phyloP scores from a whole-genome alignment of 2,329 filamentous ascomycete species.

The Colletotrichum tabaci region DNA sequence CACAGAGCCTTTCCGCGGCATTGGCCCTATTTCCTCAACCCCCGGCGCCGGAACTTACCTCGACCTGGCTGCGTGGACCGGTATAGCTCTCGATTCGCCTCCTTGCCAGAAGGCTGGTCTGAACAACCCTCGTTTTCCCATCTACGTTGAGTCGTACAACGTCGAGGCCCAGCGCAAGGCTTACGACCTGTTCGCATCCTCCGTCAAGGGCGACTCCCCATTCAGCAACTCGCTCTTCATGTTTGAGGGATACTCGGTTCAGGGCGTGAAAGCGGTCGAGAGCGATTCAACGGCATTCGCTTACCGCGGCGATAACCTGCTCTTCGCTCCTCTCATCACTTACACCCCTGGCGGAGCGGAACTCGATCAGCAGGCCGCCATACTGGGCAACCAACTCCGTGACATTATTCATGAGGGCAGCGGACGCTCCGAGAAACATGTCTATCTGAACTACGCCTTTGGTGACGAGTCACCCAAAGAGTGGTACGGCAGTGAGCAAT shows the following conservation, averaged over 20 bases:
- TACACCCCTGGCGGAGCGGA: conserved; percentile 52
- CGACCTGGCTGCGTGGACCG: conserved; percentile 61
- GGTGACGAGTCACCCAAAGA: conserved; percentile 59
- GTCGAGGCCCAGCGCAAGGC: conserved; percentile 47
- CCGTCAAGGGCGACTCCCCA: conserved; percentile 41
- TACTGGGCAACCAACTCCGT: conserved; percentile 56
- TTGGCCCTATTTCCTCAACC: conserved; percentile 55
- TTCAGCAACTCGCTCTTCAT: conserved; percentile 63
- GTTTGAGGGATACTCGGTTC: conserved; percentile 68
- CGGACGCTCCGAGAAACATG: conserved; percentile 51
- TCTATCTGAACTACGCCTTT: conserved; percentile 68
- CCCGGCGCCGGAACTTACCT: conserved; percentile 58
- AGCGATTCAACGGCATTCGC: conserved; percentile 60
- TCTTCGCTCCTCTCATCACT: conserved; percentile 55
- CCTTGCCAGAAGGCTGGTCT: conserved; percentile 59
- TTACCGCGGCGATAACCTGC: conserved; percentile 60
- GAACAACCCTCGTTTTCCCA: conserved; percentile 60
- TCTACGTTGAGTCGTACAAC: conserved; percentile 59
- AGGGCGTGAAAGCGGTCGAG: conserved; percentile 58
- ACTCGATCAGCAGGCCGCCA: conserved; percentile 51
- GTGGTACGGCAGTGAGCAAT: conserved; percentile 65
- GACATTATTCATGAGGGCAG: conserved; percentile 53
- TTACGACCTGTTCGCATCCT: conserved; percentile 53
- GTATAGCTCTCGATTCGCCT: conserved; percentile 52
- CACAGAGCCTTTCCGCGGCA: conserved; percentile 58